Evolutionary conservation across 495 filamentous ascomycete species (phyloP), one percentile per base, ranked within the genome.

Genomic region (Podospora tetraspora): DNA sequence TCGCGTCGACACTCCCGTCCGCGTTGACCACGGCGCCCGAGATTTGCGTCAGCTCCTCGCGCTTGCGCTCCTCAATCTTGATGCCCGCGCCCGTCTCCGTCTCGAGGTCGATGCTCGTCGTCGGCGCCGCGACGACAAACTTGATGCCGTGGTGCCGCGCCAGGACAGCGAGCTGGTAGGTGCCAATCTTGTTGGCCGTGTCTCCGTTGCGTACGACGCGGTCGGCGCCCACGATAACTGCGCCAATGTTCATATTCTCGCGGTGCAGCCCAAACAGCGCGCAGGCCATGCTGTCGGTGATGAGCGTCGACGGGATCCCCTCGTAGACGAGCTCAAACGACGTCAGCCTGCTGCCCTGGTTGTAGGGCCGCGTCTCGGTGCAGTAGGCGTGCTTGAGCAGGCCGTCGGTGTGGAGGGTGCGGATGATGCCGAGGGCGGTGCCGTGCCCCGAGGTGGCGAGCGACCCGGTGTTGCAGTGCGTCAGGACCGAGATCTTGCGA

Each of bases 121-220:
- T 90, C 12, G 95, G 95, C 2, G 95, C 95, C 5, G 96, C 95
- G 10, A 98, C 94, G 29, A 99, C 83, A 75, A 99, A 99, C 75
- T 95, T 97, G 62, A 97, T 85, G 21, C 89, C 91, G 75, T 98
- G 96, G 73, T 92, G 81, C 68, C 84, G 88, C 24, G 95, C 95
- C 29, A 95, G 83, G 3, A 97, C 91, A 12, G 95, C 93, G 30
- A 99, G 85, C 56, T 85, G 79, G 76, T 98, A 98, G n/a, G 95
- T 99, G 30, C 95, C 95, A 67, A 99, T 96, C 81, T 99, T 99
- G 78, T 99, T 99, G 59, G 95, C 95, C 2, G 95, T 98, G 79
- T 99, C 95, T 37, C 95, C 95, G 75, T 99, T 99, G 30, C 92
- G 90, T 56, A 93, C 95, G 11, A 99, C 96, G 62, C 95, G 88